These are phyloP conservation scores for Hydnomerulius pinastri DNA, from an alignment of 768 basidiomycete species.

Conservation along the genomic window DNA sequence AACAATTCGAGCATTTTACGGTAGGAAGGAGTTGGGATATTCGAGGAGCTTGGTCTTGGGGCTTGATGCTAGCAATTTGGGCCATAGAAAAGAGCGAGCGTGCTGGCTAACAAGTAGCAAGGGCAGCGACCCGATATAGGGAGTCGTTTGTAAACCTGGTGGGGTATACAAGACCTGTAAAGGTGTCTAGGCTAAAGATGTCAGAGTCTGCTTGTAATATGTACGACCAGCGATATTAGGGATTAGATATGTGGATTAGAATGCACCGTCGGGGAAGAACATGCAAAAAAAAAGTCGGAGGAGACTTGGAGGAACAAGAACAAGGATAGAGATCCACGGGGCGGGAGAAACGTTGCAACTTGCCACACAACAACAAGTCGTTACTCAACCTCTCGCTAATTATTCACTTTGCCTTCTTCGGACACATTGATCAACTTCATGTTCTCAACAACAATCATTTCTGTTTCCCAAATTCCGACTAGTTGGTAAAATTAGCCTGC, in stretches of 20 bases:
- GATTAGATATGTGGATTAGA: slow-evolving; percentile 13
- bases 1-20: slow-evolving; percentile 85
- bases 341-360: not conserved
- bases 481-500: too few relatives aligned
- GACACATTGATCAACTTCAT: too few relatives aligned
- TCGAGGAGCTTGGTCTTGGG: slow-evolving; percentile 21
- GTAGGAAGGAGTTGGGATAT: slow-evolving; percentile 73
- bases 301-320: not conserved
- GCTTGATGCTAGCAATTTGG: slow-evolving; percentile 11
- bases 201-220: not conserved
- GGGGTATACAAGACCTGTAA: slow-evolving; percentile 22
- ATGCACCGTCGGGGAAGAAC: not conserved
- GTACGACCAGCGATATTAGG: slow-evolving; percentile 15
- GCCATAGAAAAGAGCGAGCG: slow-evolving; percentile 28
- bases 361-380: too few relatives aligned
- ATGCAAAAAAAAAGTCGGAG: too few relatives aligned
- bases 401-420: too few relatives aligned
- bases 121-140: not conserved
- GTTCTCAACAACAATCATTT: too few relatives aligned
- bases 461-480: too few relatives aligned
- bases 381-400: too few relatives aligned
- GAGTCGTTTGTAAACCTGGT: not conserved
- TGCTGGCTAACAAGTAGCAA: not conserved
- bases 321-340: not conserved
- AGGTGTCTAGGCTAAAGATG: not conserved